Conservation (phyloP, 768 basidiomycete species). For the Lentinula sp. region DNA sequence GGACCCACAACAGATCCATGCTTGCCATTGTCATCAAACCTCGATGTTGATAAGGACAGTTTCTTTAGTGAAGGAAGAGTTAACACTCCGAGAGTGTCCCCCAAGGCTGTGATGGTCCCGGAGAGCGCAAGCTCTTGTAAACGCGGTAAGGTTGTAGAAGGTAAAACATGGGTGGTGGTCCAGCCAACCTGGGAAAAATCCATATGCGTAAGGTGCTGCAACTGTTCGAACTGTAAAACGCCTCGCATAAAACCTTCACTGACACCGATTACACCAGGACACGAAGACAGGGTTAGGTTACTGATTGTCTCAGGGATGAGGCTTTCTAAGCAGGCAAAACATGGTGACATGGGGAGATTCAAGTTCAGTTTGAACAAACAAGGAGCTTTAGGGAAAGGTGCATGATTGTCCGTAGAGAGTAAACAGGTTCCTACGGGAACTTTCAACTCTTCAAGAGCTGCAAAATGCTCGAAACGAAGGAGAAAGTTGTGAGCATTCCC, state of each 20-base stretch:
- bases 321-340: background rate
- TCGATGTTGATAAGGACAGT: background rate
- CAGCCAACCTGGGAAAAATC: background rate
- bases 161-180: background rate
- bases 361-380: background rate
- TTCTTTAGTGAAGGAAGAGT: background rate
- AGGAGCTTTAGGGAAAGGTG: background rate
- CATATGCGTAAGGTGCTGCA: background rate
- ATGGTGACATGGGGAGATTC: background rate
- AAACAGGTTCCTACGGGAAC: background rate
- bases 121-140: background rate
- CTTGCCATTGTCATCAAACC: background rate
- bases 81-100: background rate
- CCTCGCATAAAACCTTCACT: too few species aligned
- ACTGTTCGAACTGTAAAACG: background rate
- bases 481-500: background rate
- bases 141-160: background rate
- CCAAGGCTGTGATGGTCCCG: background rate
- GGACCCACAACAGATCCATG: background rate
- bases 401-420: background rate
- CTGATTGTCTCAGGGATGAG: background rate
- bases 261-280: background rate
- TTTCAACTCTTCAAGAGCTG: background rate
- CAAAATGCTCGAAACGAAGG: background rate
- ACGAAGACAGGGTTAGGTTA: background rate